These are phyloP conservation scores for Saposhnikovia divaricata DNA, from an alignment of 129 eudicot species.

Conservation along the genomic window DNA sequence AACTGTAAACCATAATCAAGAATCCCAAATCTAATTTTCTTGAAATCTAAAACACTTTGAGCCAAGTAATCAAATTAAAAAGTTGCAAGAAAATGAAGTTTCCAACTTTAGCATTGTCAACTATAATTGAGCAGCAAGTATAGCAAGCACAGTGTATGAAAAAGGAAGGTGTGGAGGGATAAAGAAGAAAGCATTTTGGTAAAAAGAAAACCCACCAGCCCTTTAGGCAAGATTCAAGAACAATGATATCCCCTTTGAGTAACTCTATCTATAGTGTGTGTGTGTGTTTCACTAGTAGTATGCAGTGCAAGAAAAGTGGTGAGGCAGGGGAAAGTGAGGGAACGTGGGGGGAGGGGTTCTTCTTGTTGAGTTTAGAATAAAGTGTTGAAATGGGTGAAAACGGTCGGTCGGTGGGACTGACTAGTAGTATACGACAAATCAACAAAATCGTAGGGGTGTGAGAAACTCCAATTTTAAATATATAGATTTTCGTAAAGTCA, in stretches of 20 bases:
- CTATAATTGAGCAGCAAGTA: background rate
- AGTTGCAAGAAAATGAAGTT: background rate
- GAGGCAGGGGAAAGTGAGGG: background rate
- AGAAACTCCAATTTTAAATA: no score
- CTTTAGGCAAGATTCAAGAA: slow-evolving; percentile 1
- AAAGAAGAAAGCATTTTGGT: background rate
- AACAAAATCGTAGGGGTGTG: no score
- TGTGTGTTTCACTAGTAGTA: background rate
- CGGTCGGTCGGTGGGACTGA: background rate
- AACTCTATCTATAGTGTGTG: background rate
- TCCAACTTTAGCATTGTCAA: background rate
- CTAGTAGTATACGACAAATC: background rate
- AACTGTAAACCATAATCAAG: background rate
- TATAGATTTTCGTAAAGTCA: no score
- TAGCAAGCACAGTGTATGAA: background rate
- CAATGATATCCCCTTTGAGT: background rate
- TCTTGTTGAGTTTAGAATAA: background rate
- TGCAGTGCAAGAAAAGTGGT: background rate
- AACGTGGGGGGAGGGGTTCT: background rate
- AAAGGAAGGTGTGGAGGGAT: background rate
- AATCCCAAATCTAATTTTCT: background rate
- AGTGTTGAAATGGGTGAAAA: background rate
- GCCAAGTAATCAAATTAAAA: background rate
- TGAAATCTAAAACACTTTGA: background rate
- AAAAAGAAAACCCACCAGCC: background rate